phyloP scores from a whole-genome alignment of 2,329 filamentous ascomycete genomes.

The Myriosclerotinia curreyana region DNA sequence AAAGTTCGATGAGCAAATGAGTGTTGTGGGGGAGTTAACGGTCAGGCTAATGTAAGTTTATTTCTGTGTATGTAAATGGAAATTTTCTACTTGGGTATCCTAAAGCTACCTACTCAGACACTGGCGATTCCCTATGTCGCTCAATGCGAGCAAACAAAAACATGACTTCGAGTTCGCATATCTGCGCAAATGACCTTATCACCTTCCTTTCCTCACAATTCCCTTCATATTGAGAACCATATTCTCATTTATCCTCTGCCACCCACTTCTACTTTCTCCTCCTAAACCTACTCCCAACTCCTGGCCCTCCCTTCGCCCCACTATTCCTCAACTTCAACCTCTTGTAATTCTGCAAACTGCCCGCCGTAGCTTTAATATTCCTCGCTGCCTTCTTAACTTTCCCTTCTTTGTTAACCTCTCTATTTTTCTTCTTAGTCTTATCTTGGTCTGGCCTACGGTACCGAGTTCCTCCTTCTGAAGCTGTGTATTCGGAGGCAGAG shows the following conservation, averaged over 20 bases:
- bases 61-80: not conserved
- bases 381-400: slow-evolving; percentile 51
- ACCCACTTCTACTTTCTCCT: slow-evolving; percentile 43
- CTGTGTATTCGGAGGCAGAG: slow-evolving; percentile 38
- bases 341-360: slow-evolving; percentile 59
- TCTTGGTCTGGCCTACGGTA: slow-evolving; percentile 37
- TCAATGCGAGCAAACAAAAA: not conserved
- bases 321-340: slow-evolving; percentile 60
- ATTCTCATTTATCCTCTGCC: not conserved
- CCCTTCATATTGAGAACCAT: not conserved
- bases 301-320: slow-evolving; percentile 60
- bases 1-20: not conserved
- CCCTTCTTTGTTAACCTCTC: slow-evolving; percentile 38
- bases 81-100: not conserved
- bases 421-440: slow-evolving; percentile 28
- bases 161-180: not conserved
- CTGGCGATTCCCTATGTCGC: not conserved
- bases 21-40: not conserved
- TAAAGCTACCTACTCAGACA: not conserved
- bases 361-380: slow-evolving; percentile 62
- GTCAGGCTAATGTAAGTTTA: not conserved
- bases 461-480: slow-evolving; percentile 40
- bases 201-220: not conserved
- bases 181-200: not conserved
- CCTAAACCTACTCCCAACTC: slow-evolving; percentile 56